phyloP scores from a whole-genome alignment of 169 alveolate species.

The Eimeria praecox region DNA sequence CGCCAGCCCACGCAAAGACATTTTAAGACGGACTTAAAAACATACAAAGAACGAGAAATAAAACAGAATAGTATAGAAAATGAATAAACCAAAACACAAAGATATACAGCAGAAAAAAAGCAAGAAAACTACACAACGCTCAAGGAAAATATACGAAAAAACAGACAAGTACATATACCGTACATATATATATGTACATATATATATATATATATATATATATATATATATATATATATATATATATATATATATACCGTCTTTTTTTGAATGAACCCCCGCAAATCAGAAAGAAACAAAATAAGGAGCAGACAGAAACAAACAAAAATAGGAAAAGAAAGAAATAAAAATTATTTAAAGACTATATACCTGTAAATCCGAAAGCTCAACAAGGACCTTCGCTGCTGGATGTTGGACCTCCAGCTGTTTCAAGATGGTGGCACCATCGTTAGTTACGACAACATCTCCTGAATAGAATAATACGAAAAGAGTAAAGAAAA shows the following conservation, averaged over 20 bases:
- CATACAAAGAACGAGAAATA: too few species aligned
- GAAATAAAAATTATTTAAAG: not conserved
- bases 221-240: not conserved
- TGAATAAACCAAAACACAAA: not conserved
- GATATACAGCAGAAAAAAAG: not conserved
- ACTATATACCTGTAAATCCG: constrained; percentile 95
- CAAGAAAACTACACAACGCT: too few species aligned
- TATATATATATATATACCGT: not conserved
- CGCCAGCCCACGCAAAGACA: too few species aligned
- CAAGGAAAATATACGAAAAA: not conserved
- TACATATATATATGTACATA: not conserved
- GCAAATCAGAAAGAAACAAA: too few species aligned
- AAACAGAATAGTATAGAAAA: too few species aligned
- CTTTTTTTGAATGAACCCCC: too few species aligned
- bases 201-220: not conserved
- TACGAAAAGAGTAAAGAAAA: not conserved
- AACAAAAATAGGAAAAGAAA: not conserved
- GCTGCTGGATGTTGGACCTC: constrained; percentile 99
- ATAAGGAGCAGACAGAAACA: not conserved
- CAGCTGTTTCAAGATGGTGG: constrained; percentile 98
- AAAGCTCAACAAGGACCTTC: constrained; percentile 96
- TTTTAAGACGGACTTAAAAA: too few species aligned
- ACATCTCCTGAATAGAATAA: constrained; percentile 94
- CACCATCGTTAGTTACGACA: constrained; percentile 99
- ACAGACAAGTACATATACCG: not conserved